Base-by-base conservation (phyloP, 2,329 filamentous ascomycete species). In the Elsinoe australis region DNA sequence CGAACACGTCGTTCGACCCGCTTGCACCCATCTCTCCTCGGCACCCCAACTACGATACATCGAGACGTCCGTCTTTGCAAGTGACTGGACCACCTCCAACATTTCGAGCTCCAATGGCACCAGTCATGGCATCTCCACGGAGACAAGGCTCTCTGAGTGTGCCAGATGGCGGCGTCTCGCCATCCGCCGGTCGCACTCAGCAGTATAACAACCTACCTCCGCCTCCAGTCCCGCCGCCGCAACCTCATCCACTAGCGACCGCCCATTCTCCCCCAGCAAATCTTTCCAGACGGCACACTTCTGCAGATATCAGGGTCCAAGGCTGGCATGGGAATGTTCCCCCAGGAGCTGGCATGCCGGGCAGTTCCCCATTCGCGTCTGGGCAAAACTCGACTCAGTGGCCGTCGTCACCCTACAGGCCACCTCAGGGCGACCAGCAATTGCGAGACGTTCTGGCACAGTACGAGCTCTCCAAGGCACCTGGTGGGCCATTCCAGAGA, bases 131-230 rank as follows among this genome's bases (percentile, higher is more conserved):
- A 49, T 85, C 81, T 54, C 82, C 87, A 12, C 81, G 88, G 52
- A 82, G 86, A 24, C 95, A 89, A 65, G 89, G 89, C 42, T 95
- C 90, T 17, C 90, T 94, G 60, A 81, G 86, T 36, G 77, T 74
- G 31, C 67, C 67, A 31, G 81, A 80, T 56, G 76, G 75, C 24
- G 76, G 76, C 50, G 72, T 76, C 28, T 83, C 85, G 54, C 80
- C 85, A 10, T 87, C 87, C 6, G 80, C 84, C 46, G 80, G 79
- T 54, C 87, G 88, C 52, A 78, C 82, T 33, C 79, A 79, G 56
- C 76, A 81, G 8, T 78, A 80, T n/a, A 81, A 82, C 7, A 49
- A 59, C 64, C 72, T 67, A 44, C 74, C 73, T 53, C 73, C 67
- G 12, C 78, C 80, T 24, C 85, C 86, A 60, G 81, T 81, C 26